Evolutionary conservation across 2,329 filamentous ascomycete species (phyloP).

Genomic region (Botrytis galanthina): DNA sequence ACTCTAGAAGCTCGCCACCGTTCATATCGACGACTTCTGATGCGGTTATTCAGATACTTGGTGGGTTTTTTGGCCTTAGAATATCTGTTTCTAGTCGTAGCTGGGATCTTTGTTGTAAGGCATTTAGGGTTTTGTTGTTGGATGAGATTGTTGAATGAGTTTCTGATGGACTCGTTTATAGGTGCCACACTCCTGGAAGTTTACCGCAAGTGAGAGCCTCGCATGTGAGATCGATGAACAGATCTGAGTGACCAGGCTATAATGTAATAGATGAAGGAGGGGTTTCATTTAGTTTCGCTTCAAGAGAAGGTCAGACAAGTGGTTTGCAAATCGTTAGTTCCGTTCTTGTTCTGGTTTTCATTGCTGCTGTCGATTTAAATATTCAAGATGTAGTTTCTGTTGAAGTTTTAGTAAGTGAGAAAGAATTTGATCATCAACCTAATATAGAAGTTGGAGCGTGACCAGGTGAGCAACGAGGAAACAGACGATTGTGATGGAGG

Average conservation of each 20-base stretch:
- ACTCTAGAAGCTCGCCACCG: not conserved
- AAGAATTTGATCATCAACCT: not conserved
- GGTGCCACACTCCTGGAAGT: not conserved
- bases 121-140: not conserved
- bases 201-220: not conserved
- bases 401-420: not conserved
- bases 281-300: not conserved
- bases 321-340: not conserved
- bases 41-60: not conserved
- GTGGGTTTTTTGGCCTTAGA: not conserved
- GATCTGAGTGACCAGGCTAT: not conserved
- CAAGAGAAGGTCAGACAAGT: not conserved
- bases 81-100: not conserved
- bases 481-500: not conserved
- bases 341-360: not conserved
- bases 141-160: not conserved
- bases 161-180: not conserved
- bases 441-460: accelerated
- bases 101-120: not conserved
- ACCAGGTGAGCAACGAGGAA: not conserved
- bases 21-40: not conserved
- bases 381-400: accelerated
- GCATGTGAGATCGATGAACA: not conserved
- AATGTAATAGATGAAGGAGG: not conserved
- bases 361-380: not conserved